These are phyloP conservation scores for Tieghemostelium lacteum DNA, from an alignment of 78 protist genomes.

Conservation along the genomic window DNA sequence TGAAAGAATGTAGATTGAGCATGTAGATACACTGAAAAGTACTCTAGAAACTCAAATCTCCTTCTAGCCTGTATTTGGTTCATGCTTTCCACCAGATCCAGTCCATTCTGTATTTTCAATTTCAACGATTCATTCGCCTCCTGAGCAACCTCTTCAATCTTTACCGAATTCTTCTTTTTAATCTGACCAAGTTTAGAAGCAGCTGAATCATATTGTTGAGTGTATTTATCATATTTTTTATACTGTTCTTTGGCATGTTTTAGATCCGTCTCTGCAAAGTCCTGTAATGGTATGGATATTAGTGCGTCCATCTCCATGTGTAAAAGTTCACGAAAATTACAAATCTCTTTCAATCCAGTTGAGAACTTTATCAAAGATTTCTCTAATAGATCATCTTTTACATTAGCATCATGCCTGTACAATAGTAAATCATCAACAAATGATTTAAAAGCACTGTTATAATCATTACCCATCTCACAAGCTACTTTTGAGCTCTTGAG, in stretches of 20 bases:
- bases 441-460: constrained; percentile 41
- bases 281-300: constrained; percentile 59
- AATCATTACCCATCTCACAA: constrained; percentile 65
- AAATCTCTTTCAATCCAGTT: constrained; percentile 50
- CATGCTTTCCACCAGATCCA: constrained; percentile 74
- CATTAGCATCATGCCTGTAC: constrained; percentile 35
- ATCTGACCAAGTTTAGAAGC: constrained; percentile 65
- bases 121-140: constrained; percentile 49
- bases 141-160: constrained; percentile 64
- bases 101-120: constrained; percentile 38
- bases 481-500: constrained; percentile 38
- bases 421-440: constrained; percentile 54
- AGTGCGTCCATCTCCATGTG: constrained; percentile 71
- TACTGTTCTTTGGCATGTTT: constrained; percentile 71
- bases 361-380: constrained; percentile 51
- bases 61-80: constrained; percentile 74
- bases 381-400: constrained; percentile 56
- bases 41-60: constrained; percentile 71
- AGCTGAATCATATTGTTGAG: constrained; percentile 46
- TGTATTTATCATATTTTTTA: constrained; percentile 66
- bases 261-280: constrained; percentile 66
- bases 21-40: constrained; percentile 58
- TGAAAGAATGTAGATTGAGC: constrained; percentile 77
- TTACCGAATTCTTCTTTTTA: constrained; percentile 54
- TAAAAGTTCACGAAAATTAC: constrained; percentile 69